Evolutionary conservation across 1,284 basidiomycete species (phyloP).

Genomic region (Tremellales sp.): DNA sequence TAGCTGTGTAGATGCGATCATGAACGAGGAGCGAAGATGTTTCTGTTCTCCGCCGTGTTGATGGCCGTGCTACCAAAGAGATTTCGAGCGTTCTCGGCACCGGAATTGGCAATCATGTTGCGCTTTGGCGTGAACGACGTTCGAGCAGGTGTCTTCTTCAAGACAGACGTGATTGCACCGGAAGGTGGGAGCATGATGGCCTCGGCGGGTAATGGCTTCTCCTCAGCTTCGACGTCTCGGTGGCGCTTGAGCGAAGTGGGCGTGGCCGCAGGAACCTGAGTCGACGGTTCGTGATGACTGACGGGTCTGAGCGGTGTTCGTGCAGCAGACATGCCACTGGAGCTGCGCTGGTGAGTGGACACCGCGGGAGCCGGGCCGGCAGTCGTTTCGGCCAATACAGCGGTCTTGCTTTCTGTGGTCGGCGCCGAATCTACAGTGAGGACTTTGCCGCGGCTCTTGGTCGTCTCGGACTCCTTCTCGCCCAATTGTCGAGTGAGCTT

Average conservation of each 20-base stretch:
- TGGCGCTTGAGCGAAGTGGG: constrained; percentile 11
- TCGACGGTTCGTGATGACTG: constrained; percentile 12
- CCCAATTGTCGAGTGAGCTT: constrained; percentile 31
- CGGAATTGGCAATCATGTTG: neutral
- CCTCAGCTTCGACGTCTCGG: constrained; percentile 16
- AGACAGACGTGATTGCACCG: neutral
- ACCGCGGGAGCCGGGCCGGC: neutral
- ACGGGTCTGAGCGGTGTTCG: constrained; percentile 8
- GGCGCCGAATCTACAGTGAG: neutral
- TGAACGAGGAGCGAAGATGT: too few relatives aligned
- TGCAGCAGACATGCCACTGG: neutral
- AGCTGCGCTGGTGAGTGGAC: neutral
- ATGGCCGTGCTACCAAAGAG: neutral
- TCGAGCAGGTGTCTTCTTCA: neutral
- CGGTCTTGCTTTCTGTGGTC: neutral
- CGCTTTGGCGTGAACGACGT: neutral
- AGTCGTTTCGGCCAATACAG: neutral
- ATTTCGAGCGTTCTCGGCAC: neutral
- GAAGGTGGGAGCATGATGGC: constrained; percentile 19
- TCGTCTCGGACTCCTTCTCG: constrained; percentile 9
- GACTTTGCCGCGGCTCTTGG: constrained; percentile 25
- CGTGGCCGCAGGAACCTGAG: neutral
- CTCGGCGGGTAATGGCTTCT: constrained; percentile 13
- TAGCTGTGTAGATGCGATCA: too few relatives aligned
- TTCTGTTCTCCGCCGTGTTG: neutral